These are phyloP conservation scores for Cyberlindnera euphorbiiphila DNA, from an alignment of 805 yeast genomes.

Conservation along the genomic window DNA sequence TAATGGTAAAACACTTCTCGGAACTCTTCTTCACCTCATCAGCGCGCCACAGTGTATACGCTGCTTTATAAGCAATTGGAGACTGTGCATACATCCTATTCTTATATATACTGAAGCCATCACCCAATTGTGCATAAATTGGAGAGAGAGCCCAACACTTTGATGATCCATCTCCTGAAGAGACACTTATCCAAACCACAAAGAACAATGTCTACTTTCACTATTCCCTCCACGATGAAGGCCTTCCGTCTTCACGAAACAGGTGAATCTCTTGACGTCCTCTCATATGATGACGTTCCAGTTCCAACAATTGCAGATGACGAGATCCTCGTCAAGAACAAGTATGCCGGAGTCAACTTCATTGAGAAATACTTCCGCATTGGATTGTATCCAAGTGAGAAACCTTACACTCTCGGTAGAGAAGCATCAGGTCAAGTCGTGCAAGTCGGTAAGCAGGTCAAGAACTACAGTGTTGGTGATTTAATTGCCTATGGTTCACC, in stretches of 20 bases:
- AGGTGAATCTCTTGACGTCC: conserved; percentile 38
- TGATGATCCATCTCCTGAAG: too few relatives aligned
- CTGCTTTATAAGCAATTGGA: too few relatives aligned
- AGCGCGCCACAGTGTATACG: too few relatives aligned
- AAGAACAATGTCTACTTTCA: conserved; percentile 19
- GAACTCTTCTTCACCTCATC: too few relatives aligned
- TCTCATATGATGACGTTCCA: conserved; percentile 51
- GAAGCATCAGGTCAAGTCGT: conserved; percentile 72
- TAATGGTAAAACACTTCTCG: too few relatives aligned
- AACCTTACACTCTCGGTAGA: conserved; percentile 69
- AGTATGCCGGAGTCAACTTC: conserved; percentile 75
- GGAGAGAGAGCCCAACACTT: too few relatives aligned
- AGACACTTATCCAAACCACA: too few relatives aligned
- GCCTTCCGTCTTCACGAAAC: conserved; percentile 50
- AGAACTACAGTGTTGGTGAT: conserved; percentile 61
- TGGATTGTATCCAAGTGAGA: conserved; percentile 62
- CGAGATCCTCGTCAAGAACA: conserved; percentile 69
- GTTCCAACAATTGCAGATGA: conserved; percentile 52
- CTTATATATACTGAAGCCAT: too few relatives aligned
- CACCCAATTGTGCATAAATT: too few relatives aligned
- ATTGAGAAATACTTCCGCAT: conserved; percentile 80
- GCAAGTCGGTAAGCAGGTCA: conserved; percentile 57
- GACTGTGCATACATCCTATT: too few relatives aligned
- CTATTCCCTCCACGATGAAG: conserved; percentile 54
- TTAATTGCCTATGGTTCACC: conserved; percentile 54